Percentiles rank a stretch among this genome's conserved stretches.
phyloP scores from a whole-genome alignment of 2,329 filamentous ascomycete genomes.

The Aschersonia sp. region DNA sequence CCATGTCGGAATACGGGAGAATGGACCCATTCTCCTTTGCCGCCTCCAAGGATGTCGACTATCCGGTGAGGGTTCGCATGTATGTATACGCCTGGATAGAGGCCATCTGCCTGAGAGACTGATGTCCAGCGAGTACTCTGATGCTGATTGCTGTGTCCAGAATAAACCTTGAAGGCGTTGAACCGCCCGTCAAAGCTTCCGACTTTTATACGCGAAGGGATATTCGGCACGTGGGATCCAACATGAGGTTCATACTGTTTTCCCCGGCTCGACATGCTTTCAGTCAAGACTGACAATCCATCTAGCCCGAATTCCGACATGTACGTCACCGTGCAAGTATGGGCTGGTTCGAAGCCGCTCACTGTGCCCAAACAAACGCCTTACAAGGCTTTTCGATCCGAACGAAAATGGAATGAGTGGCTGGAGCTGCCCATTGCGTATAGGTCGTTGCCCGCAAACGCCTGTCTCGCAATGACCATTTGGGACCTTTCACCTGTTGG shows the following conservation, averaged over 20 bases:
- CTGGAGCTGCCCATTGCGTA: constrained; percentile 76
- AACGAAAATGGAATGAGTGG: constrained; percentile 89
- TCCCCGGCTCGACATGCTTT: background rate
- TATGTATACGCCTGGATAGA: constrained; percentile 15
- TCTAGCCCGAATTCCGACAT: constrained; percentile 68
- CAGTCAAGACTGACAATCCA: constrained; percentile 10
- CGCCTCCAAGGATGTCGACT: constrained; percentile 69
- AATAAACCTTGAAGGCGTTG: constrained; percentile 32
- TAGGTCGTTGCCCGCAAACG: constrained; percentile 64
- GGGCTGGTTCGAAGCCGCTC: constrained; percentile 89
- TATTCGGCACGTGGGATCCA: constrained; percentile 76
- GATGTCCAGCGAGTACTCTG: no score
- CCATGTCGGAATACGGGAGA: constrained; percentile 24
- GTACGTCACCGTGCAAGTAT: constrained; percentile 84
- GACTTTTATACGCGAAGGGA: constrained; percentile 66
- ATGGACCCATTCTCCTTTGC: constrained; percentile 98
- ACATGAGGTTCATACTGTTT: constrained; percentile 43
- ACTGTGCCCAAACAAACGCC: constrained; percentile 85
- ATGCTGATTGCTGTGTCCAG: constrained; percentile 11
- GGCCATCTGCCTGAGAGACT: no score
- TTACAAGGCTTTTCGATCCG: constrained; percentile 77
- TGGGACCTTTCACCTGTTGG: constrained; percentile 87
- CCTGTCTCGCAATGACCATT: constrained; percentile 79
- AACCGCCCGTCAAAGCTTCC: constrained; percentile 35
- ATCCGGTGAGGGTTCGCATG: constrained; percentile 56